phyloP scores from a whole-genome alignment of 306 rosid genomes.

The Herpetospermum pedunculosum region DNA sequence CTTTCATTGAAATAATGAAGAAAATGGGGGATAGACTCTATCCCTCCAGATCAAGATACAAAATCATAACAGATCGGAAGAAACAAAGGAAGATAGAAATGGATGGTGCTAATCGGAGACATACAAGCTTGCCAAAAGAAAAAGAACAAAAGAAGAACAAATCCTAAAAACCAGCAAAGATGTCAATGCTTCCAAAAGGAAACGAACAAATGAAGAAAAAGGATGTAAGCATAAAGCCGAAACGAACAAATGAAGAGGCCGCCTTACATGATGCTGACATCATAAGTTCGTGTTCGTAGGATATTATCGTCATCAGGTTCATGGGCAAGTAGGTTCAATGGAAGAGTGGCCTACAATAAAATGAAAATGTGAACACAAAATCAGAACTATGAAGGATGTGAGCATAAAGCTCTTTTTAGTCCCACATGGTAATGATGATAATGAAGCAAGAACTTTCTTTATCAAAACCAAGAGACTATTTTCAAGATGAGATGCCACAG shows the following conservation, averaged over 20 bases:
- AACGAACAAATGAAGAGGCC: too few relatives aligned
- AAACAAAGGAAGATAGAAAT: too few relatives aligned
- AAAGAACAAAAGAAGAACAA: background rate
- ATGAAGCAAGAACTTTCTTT: background rate
- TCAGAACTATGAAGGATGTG: background rate
- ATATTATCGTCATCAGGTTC: constrained; percentile 93
- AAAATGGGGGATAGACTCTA: too few relatives aligned
- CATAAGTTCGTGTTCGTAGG: constrained; percentile 83
- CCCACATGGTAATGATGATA: background rate
- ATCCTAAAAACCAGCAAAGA: too few relatives aligned
- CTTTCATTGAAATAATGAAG: too few relatives aligned
- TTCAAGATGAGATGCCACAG: constrained; percentile 1
- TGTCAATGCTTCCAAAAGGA: too few relatives aligned
- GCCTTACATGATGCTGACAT: constrained; percentile 85
- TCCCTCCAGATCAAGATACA: too few relatives aligned
- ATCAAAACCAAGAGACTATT: background rate
- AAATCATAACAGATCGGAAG: too few relatives aligned
- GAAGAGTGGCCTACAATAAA: constrained; percentile 38
- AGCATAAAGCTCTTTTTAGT: background rate
- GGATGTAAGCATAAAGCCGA: too few relatives aligned
- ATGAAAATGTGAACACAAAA: constrained; percentile 8
- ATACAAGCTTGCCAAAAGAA: too few relatives aligned
- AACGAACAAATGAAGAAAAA: too few relatives aligned
- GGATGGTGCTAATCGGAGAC: too few relatives aligned
- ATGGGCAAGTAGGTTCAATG: constrained; percentile 58